phyloP scores from a whole-genome alignment of 164 flowering plant species.

The Aristolochia fimbriata region DNA sequence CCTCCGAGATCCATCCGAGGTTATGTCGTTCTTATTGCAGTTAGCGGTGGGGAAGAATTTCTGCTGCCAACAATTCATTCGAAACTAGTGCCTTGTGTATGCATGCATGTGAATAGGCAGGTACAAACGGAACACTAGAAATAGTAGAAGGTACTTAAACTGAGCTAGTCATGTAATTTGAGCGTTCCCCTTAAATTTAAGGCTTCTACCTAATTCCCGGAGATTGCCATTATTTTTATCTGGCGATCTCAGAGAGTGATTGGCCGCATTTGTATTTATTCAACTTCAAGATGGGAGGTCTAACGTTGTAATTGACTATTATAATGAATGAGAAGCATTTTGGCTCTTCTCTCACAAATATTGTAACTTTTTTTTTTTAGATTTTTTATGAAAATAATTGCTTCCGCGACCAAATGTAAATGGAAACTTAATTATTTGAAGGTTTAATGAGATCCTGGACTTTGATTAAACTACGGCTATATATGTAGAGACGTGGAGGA shows the following conservation, averaged over 20 bases:
- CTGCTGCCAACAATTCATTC: background rate
- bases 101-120: background rate
- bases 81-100: background rate
- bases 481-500: too few relatives aligned
- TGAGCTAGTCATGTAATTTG: background rate
- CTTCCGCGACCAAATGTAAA: too few relatives aligned
- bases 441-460: too few relatives aligned
- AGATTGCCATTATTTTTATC: background rate
- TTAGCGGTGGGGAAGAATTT: slow-evolving; percentile 9
- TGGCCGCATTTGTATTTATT: too few relatives aligned
- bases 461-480: too few relatives aligned
- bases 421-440: too few relatives aligned
- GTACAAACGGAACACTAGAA: background rate
- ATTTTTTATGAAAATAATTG: too few relatives aligned
- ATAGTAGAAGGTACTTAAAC: background rate
- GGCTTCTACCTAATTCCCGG: background rate
- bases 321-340: too few relatives aligned
- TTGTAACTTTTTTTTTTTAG: too few relatives aligned
- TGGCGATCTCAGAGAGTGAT: background rate
- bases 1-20: slow-evolving; percentile 80
- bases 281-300: too few relatives aligned
- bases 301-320: too few relatives aligned
- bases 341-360: too few relatives aligned
- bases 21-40: slow-evolving; percentile 1
- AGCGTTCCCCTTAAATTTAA: background rate